A percentile compares a stretch with the other conserved stretches of the same genome.
Evolutionary conservation across 495 filamentous ascomycete genomes (phyloP).

Genomic region (Parathielavia appendiculata): DNA sequence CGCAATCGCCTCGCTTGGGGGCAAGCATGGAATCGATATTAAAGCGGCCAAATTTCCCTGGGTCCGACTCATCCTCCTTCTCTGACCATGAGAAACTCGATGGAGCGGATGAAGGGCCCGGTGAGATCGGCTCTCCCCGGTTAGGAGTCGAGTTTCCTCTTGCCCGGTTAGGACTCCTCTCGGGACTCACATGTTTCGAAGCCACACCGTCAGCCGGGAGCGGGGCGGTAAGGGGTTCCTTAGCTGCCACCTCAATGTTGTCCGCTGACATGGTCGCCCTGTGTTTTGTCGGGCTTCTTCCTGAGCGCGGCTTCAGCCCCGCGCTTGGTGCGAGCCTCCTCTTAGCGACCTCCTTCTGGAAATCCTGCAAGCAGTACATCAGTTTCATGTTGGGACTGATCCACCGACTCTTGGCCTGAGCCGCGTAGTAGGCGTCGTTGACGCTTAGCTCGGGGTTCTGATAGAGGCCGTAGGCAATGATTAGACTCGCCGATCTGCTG

Average conservation of each 20-base stretch:
- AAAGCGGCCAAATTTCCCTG: constrained; percentile 38
- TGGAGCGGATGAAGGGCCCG: constrained; percentile 55
- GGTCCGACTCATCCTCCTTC: constrained; percentile 39
- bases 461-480: constrained; percentile 94
- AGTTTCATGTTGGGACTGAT: constrained; percentile 98
- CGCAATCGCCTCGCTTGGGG: constrained; percentile 23
- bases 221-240: constrained; percentile 49
- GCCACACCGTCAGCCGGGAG: constrained; percentile 42
- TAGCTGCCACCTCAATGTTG: constrained; percentile 40
- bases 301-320: constrained; percentile 44
- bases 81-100: constrained; percentile 49
- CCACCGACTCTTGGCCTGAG: constrained; percentile 87
- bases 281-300: constrained; percentile 46
- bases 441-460: constrained; percentile 82
- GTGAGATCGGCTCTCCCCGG: constrained; percentile 43
- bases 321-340: constrained; percentile 40
- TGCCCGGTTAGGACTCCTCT: constrained; percentile 34
- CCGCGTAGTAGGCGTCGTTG: constrained; percentile 86
- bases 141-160: constrained; percentile 40
- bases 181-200: constrained; percentile 16
- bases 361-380: constrained; percentile 95
- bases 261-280: constrained; percentile 50
- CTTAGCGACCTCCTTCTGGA: constrained; percentile 62
- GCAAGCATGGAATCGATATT: constrained; percentile 29
- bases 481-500: constrained; percentile 90